These are phyloP conservation scores for Phialocephala subalpina DNA, from an alignment of 2,329 filamentous ascomycete genomes.

Conservation along the genomic window DNA sequence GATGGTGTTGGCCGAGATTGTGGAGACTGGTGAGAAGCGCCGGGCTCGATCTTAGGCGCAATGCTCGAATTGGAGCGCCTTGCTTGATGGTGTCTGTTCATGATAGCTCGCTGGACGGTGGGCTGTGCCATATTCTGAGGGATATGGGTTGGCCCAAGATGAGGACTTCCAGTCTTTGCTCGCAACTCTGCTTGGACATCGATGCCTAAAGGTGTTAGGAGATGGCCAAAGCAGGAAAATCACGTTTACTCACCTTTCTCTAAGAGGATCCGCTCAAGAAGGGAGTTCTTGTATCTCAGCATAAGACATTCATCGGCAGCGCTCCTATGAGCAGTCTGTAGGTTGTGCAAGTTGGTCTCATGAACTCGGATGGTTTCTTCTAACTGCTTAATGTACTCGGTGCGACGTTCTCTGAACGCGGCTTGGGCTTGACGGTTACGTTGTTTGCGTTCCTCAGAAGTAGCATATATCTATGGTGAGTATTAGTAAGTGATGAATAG, in stretches of 20 bases:
- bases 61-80: constrained; percentile 77
- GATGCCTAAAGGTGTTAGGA: constrained; percentile 70
- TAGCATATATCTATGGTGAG: constrained; percentile 85
- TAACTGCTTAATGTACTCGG: constrained; percentile 99
- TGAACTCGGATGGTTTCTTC: constrained; percentile 97
- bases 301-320: constrained; percentile 97
- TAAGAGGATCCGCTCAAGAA: constrained; percentile 92
- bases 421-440: constrained; percentile 97
- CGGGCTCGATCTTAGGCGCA: constrained; percentile 75
- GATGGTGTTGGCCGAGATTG: constrained; percentile 84
- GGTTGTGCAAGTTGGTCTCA: constrained; percentile 89
- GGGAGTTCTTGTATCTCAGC: constrained; percentile 97
- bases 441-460: constrained; percentile 97
- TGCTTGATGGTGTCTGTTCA: constrained; percentile 77
- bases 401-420: constrained; percentile 94
- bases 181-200: constrained; percentile 96
- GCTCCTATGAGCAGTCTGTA: constrained; percentile 93
- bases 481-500: constrained; percentile 32
- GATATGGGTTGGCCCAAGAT: constrained; percentile 74
- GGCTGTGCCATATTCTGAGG: constrained; percentile 75
- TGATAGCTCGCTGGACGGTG: constrained; percentile 80
- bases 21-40: constrained; percentile 59
- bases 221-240: neutral
- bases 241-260: constrained; percentile 77
- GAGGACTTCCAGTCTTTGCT: constrained; percentile 89